Conservation (phyloP, 129 eudicot genomes). For the Silybum marianum region DNA sequence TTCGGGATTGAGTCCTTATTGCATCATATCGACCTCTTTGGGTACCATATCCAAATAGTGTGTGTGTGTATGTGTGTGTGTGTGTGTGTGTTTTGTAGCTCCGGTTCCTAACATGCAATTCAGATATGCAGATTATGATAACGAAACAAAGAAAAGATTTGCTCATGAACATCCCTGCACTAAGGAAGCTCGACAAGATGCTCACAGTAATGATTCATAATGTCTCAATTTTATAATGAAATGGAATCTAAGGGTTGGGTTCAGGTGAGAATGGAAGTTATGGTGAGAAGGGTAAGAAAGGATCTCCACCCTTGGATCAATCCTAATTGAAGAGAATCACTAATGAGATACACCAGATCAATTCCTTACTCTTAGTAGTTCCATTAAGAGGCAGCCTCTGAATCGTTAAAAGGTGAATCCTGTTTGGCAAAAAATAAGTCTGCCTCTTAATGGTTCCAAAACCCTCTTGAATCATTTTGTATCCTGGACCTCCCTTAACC, state of each 20-base stretch:
- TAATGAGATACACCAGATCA: too few relatives aligned
- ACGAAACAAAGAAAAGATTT: constrained; percentile 86
- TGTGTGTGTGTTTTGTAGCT: neutral
- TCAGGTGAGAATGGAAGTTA: too few relatives aligned
- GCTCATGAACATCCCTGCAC: constrained; percentile 74
- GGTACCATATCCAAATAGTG: constrained; percentile 7
- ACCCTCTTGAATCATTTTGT: too few relatives aligned
- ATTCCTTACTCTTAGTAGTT: too few relatives aligned
- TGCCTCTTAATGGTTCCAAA: too few relatives aligned
- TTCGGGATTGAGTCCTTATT: neutral
- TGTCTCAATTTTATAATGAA: neutral
- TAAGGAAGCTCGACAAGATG: constrained; percentile 81
- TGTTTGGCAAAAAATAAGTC: too few relatives aligned
- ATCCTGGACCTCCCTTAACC: too few relatives aligned
- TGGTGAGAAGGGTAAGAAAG: too few relatives aligned
- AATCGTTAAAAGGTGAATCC: too few relatives aligned
- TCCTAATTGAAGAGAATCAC: too few relatives aligned
- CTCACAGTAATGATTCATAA: constrained; percentile 61
- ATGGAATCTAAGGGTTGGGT: neutral
- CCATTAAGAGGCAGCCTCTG: too few relatives aligned
- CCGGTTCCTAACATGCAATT: constrained; percentile 27
- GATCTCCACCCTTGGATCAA: too few relatives aligned
- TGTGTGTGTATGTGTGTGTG: neutral
- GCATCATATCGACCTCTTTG: constrained; percentile 15
- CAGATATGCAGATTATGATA: constrained; percentile 69